Base-by-base conservation (phyloP, 192 early-diverging fungal species). In the Backusella tuberculispora region DNA sequence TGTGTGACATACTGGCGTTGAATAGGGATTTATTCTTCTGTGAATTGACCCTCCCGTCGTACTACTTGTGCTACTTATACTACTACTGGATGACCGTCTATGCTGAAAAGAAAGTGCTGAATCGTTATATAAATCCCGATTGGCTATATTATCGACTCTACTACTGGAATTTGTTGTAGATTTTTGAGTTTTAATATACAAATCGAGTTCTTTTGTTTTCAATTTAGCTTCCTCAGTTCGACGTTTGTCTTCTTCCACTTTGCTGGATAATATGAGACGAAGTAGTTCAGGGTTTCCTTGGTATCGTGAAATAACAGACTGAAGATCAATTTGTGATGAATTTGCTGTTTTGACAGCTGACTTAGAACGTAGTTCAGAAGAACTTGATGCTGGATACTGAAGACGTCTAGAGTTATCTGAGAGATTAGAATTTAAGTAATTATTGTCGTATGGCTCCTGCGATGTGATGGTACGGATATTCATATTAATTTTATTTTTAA, bases 191-290 rank as follows among this genome's bases (percentile, higher is more conserved):
- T 83, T 78, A 10, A 85, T 66, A 19, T 80, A 73, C 34, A 83
- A 78, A 71, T 89, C 88, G 38, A 87, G 78, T 66, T 85, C 81
- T 60, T 77, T 79, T 34, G 80, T 79, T 69, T 80, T 76, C 69
- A 88, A 74, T 66, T 84, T 82, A 9, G 87, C 87, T 77, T 88
- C 87, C 68, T 88, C 87, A 8, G 85, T 81, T 67, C 81, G 79
- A 48, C 87, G 85, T 48, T 84, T 82, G 50, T 88, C 87, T 68
- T 88, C 87, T 66, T 88, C 87, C 8, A 85, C 82, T 74, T 87
- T 88, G 53, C 84, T 83, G 3, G 80, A 67, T 19, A 88, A 71
- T 64, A 88, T 88, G 21, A 88, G 38, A 47, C 83, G 84, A 0
- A 88, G 70, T n/a, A 88, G 72, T 29, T 88, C 87, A 13, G 87